These are phyloP conservation scores for Picea sitchensis DNA, from an alignment of 75 land plant genomes.

Conservation along the genomic window DNA sequence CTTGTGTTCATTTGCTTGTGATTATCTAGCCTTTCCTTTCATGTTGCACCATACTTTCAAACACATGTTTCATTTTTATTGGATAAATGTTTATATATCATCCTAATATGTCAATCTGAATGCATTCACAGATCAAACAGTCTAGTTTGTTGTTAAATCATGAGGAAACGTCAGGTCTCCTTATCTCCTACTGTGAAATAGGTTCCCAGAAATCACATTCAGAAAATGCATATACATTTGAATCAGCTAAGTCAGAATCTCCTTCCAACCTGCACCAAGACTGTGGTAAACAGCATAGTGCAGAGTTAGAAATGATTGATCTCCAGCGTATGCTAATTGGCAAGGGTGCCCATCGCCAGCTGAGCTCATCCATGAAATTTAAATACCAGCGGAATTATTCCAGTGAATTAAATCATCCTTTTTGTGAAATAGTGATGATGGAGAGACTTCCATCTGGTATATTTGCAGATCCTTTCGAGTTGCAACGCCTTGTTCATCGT, in stretches of 20 bases:
- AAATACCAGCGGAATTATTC: constrained; percentile 8
- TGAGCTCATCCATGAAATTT: constrained; percentile 34
- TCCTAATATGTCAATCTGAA: constrained; percentile 2
- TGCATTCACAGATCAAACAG: constrained; percentile 3
- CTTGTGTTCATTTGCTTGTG: neutral
- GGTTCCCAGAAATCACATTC: constrained; percentile 8
- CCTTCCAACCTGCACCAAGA: neutral
- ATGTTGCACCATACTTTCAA: neutral
- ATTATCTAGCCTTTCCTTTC: neutral
- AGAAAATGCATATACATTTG: constrained; percentile 6
- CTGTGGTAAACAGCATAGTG: neutral
- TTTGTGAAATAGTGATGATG: constrained; percentile 40
- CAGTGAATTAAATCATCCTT: neutral
- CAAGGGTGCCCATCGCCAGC: constrained; percentile 74
- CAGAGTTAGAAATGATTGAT: constrained; percentile 11
- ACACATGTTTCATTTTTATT: neutral
- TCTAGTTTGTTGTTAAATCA: constrained; percentile 6
- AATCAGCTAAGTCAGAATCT: neutral
- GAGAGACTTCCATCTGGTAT: constrained; percentile 68
- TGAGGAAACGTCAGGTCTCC: neutral
- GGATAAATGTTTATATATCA: neutral
- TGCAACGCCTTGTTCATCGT: constrained; percentile 62
- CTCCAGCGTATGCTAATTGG: constrained; percentile 40
- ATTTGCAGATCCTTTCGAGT: constrained; percentile 83
- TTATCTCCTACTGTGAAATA: constrained; percentile 8